These are phyloP conservation scores for Blastobotrys niveus DNA, from an alignment of 1,139 yeast species.

Conservation along the genomic window DNA sequence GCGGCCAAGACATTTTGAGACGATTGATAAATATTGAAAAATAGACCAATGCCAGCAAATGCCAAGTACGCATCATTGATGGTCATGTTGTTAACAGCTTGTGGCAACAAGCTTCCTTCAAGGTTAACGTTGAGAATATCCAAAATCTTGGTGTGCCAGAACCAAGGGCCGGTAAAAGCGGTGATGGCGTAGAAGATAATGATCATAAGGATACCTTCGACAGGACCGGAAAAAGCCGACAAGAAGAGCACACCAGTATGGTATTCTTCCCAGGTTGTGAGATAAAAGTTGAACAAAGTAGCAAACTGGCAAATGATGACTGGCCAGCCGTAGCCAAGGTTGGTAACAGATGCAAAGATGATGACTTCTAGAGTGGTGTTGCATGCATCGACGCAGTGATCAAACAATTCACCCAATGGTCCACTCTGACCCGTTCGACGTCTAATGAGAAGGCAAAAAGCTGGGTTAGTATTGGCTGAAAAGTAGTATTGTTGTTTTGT, in stretches of 20 bases:
- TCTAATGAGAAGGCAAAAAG: too few species aligned
- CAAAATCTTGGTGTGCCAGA: conserved; percentile 48
- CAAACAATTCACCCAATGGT: conserved; percentile 90
- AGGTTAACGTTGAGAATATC: conserved; percentile 14
- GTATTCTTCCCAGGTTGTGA: conserved; percentile 94
- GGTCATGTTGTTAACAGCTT: conserved; percentile 16
- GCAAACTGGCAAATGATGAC: conserved; percentile 68
- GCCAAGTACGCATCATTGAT: conserved; percentile 43
- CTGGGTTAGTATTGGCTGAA: not conserved
- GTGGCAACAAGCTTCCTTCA: not conserved
- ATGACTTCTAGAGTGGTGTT: conserved; percentile 78
- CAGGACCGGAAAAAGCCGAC: conserved; percentile 86
- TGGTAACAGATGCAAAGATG: conserved; percentile 66
- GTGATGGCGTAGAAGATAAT: conserved; percentile 51
- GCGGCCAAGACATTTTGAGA: conserved; percentile 59
- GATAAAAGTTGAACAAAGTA: conserved; percentile 69
- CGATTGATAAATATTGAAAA: conserved; percentile 70
- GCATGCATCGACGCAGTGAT: conserved; percentile 86
- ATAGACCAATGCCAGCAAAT: conserved; percentile 51
- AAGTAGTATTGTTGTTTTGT: not conserved
- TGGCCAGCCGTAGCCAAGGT: conserved; percentile 63
- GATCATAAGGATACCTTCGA: conserved; percentile 80
- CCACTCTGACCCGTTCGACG: conserved; percentile 89
- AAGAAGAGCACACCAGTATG: conserved; percentile 81
- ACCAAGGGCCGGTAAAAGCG: conserved; percentile 55